Evolutionary conservation across 768 basidiomycete genomes (phyloP).

Genomic region (Dacryopinax primogenitus): DNA sequence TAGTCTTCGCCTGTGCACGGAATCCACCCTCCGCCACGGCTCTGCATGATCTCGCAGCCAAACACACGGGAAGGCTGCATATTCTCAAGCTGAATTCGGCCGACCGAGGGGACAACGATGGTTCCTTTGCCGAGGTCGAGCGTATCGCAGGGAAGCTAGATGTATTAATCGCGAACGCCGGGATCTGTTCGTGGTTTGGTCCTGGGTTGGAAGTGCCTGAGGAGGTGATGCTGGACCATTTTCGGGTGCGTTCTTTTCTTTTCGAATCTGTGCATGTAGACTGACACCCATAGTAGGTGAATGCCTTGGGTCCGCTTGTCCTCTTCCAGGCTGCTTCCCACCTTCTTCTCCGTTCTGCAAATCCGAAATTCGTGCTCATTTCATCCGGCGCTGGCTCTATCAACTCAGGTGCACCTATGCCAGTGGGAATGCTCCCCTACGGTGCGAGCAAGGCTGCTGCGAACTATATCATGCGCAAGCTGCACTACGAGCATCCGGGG

Average conservation of each 20-base stretch:
- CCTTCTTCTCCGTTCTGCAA: slow-evolving; percentile 11
- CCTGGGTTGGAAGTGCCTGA: not conserved
- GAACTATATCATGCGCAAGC: slow-evolving; percentile 14
- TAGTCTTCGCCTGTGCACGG: slow-evolving; percentile 19
- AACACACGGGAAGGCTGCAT: slow-evolving; percentile 9
- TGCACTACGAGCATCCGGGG: not conserved
- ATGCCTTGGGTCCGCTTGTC: slow-evolving; percentile 17
- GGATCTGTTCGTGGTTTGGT: not conserved
- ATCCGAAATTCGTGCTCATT: slow-evolving; percentile 16
- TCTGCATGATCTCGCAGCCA: slow-evolving; percentile 11
- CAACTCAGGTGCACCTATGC: not conserved
- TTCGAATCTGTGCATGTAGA: not conserved
- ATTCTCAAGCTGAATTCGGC: slow-evolving; percentile 16
- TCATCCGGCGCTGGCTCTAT: slow-evolving; percentile 12
- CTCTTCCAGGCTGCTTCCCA: slow-evolving; percentile 18
- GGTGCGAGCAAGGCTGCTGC: slow-evolving; percentile 16
- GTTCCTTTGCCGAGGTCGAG: slow-evolving; percentile 13
- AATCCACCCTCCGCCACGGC: slow-evolving; percentile 6
- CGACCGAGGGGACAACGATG: slow-evolving; percentile 14
- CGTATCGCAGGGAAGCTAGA: slow-evolving; percentile 16
- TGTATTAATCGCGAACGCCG: slow-evolving; percentile 13
- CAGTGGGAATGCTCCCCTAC: not conserved
- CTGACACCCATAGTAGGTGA: slow-evolving; percentile 1
- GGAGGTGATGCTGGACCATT: not conserved
- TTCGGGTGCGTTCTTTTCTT: not conserved